These are phyloP conservation scores for Exserohilum rostratum DNA, from an alignment of 2,329 filamentous ascomycete genomes.

Conservation along the genomic window DNA sequence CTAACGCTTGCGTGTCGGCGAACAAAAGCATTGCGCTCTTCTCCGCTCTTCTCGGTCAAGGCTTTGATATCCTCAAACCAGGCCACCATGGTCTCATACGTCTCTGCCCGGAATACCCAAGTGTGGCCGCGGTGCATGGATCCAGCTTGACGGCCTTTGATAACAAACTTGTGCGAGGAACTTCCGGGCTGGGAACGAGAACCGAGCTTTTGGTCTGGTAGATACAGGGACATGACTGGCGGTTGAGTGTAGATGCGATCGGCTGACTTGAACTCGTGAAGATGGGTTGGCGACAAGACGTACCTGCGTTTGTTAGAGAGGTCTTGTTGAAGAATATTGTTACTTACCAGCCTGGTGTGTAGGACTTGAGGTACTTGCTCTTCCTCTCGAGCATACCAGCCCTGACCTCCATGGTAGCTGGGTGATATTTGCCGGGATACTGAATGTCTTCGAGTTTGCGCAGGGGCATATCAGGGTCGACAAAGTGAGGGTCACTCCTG, in stretches of 20 bases:
- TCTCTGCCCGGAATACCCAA: constrained; percentile 72
- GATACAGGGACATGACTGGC: constrained; percentile 93
- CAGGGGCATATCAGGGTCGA: constrained; percentile 81
- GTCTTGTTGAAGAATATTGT: background rate
- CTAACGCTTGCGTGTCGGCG: constrained; percentile 78
- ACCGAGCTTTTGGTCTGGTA: constrained; percentile 93
- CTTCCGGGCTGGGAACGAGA: constrained; percentile 84
- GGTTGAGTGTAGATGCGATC: constrained; percentile 82
- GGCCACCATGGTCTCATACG: constrained; percentile 92
- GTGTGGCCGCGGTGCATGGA: constrained; percentile 82
- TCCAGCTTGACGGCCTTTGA: constrained; percentile 94
- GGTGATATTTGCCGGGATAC: constrained; percentile 89
- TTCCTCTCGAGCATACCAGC: constrained; percentile 94
- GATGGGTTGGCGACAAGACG: constrained; percentile 91
- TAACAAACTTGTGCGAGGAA: constrained; percentile 94
- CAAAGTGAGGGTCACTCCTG: constrained; percentile 79
- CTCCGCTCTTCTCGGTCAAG: constrained; percentile 84
- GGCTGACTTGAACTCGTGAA: constrained; percentile 99
- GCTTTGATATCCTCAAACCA: constrained; percentile 95
- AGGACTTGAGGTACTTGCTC: constrained; percentile 98
- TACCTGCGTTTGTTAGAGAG: constrained; percentile 65
- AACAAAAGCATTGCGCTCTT: constrained; percentile 87
- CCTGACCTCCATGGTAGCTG: constrained; percentile 81
- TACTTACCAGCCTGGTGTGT: constrained; percentile 88
- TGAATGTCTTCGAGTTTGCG: constrained; percentile 81